Percentiles rank a stretch among this genome's conserved stretches.
These are phyloP conservation scores for Neurospora tetraspora DNA, from an alignment of 495 filamentous ascomycete genomes.

Conservation along the genomic window DNA sequence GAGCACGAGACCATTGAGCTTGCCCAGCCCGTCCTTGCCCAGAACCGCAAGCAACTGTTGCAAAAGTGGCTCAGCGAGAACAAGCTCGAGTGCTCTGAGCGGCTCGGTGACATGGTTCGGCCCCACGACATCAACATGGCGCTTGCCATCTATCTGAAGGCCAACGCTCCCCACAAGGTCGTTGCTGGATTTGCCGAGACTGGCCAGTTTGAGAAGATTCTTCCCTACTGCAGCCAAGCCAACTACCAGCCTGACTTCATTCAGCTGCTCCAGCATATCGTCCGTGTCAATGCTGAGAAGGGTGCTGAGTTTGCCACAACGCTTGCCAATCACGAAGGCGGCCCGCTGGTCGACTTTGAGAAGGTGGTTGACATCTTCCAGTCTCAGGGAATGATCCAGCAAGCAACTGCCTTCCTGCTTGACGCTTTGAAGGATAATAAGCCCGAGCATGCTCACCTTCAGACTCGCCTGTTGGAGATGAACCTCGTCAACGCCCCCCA, in stretches of 20 bases:
- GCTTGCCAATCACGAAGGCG: slow-evolving; percentile 76
- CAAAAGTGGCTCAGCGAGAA: slow-evolving; percentile 97
- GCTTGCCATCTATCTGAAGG: slow-evolving; percentile 73
- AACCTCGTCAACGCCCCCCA: slow-evolving; percentile 93
- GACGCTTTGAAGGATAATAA: slow-evolving; percentile 90
- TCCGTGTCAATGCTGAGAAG: slow-evolving; percentile 86
- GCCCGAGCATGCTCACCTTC: slow-evolving; percentile 84
- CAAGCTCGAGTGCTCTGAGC: slow-evolving; percentile 91
- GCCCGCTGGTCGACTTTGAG: slow-evolving; percentile 82
- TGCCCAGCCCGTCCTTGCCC: slow-evolving; percentile 80
- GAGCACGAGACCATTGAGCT: slow-evolving; percentile 89
- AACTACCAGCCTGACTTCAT: slow-evolving; percentile 91
- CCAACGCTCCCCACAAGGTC: slow-evolving; percentile 82
- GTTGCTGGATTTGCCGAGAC: slow-evolving; percentile 91
- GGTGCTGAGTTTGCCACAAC: slow-evolving; percentile 85
- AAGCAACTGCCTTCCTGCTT: slow-evolving; percentile 92
- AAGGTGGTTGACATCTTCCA: slow-evolving; percentile 96
- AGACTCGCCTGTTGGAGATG: slow-evolving; percentile 95
- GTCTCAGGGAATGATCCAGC: slow-evolving; percentile 93
- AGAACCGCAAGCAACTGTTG: slow-evolving; percentile 88
- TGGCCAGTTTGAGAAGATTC: slow-evolving; percentile 90
- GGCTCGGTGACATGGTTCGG: slow-evolving; percentile 88
- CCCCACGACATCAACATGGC: slow-evolving; percentile 81
- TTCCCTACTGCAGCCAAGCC: slow-evolving; percentile 73
- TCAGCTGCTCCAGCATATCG: slow-evolving; percentile 80